Evolutionary conservation across 352 stramenopile species (phyloP), one percentile per base, ranked within the genome.

Genomic region (Phytophthora europaea): DNA sequence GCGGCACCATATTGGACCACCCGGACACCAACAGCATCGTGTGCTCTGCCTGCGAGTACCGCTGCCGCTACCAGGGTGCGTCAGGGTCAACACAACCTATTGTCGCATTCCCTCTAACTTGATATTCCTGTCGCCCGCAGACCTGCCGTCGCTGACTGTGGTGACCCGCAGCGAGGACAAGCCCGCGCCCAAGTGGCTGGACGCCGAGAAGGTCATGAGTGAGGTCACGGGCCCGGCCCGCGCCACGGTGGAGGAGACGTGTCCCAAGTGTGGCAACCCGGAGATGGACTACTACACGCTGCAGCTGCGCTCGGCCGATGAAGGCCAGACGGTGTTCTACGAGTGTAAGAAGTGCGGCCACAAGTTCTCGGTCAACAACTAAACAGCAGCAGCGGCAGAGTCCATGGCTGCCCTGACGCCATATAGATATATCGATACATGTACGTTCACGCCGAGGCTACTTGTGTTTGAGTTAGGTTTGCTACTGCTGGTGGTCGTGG

Each of bases 251-350:
- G 97, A 99, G 73, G 98, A 99, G 88, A 93, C 95, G 50, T 99
- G 98, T 75, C 91, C 98, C 45, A 99, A 99, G 82, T 99, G 98
- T 75, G 89, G 85, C 66, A 95, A 99, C 79, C 91, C 85, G 10
- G 90, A 99, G 81, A 98, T 99, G 80, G 95, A 98, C 76, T 99
- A 99, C 86, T 99, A 99, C 80, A 99, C 98, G 68, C 96, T 99
- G 81, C 98, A 99, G 84, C 81, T 99, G 73, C 90, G 98, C 69
- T 99, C 94, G 54, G 98, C 98, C 22, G 98, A 99, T 92, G 98
- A 99, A 88, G 98, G 98, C 15, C 98, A 99, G 81, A 99, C 98
- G 47, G 98, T 99, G 9, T 99, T 99, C 82, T 99, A 99, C 83
- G 98, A 99, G 86, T 99, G 98, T 83, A 97, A 97, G 79, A 98